Evolutionary conservation across 2,329 filamentous ascomycete genomes (phyloP), one percentile per base, ranked within the genome.

Genomic region (Pezicula radicicola): DNA sequence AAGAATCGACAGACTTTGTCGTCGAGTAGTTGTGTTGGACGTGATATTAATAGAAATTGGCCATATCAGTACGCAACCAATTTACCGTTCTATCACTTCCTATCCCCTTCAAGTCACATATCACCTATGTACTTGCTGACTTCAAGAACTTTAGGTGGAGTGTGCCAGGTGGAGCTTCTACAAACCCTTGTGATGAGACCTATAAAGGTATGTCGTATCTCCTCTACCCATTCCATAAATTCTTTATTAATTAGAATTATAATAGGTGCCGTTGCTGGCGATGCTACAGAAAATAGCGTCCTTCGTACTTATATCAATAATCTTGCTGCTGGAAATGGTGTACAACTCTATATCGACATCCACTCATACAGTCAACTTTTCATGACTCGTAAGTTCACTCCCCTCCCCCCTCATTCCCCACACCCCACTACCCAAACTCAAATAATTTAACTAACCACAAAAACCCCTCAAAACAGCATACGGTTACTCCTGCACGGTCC

Each of bases 341-440:
- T 87, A 39, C 78, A 80, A 60, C 71, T 85, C 2, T 88, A 79
- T 67, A 79, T 87, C 56, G 84, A 88, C 67, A 81, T 79, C 63
- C 84, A 88, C 68, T 76, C 80, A 0, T 88, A 85, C 68, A 78
- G 75, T 10, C 83, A 87, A 59, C 71, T 81, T 30, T 76, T 85
- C 53, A 74, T 81, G 52, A 74, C 76, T 16, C 78, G 60, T 61
- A 48, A 42, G 59, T 33, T 54, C 33, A 16, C 5, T 25, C 6
- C 25, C 6, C 25, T 25, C 25, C 42, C 12, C 27, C n/a, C 19
- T 19, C 19, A 19, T 3, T 19, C 3, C 19, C 73, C 1, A 56
- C 60, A 61, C 58, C 57, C 4, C 6, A 57, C 53, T 25, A 16
- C 46, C n/a, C 18, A 15, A 46, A 10, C 25, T 46, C 33, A 54